Evolutionary conservation across 2,329 filamentous ascomycete genomes (phyloP).

Genomic region (Aureobasidium uvarum): DNA sequence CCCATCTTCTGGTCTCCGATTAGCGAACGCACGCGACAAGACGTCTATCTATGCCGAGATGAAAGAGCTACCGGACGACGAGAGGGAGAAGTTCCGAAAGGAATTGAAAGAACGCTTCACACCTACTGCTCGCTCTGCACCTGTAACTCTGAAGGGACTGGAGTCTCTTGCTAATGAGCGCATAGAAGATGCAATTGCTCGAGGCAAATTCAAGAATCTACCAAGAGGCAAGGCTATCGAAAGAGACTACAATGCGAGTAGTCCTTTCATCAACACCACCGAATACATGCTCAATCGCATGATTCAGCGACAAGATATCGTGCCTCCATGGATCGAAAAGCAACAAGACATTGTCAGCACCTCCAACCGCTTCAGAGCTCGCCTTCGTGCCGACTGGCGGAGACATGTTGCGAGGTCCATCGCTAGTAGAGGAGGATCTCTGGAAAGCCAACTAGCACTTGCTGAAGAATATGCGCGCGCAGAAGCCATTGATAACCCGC

Average conservation of each 20-base stretch:
- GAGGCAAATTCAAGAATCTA: conserved; percentile 86
- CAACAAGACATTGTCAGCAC: conserved; percentile 82
- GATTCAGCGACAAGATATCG: conserved; percentile 92
- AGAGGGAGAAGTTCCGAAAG: conserved; percentile 67
- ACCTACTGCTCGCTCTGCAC: conserved; percentile 68
- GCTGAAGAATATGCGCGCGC: conserved; percentile 74
- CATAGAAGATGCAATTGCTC: conserved; percentile 90
- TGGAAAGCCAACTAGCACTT: conserved; percentile 68
- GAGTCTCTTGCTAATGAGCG: conserved; percentile 82
- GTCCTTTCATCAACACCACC: conserved; percentile 90
- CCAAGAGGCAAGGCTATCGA: conserved; percentile 76
- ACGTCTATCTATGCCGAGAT: conserved; percentile 56
- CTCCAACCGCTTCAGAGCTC: conserved; percentile 65
- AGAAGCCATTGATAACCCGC: conserved; percentile 65
- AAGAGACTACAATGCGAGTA: conserved; percentile 76
- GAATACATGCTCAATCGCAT: conserved; percentile 99
- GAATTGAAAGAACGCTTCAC: conserved; percentile 80
- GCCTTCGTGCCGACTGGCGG: conserved; percentile 80
- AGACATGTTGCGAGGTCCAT: conserved; percentile 78
- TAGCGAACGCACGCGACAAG: conserved; percentile 59
- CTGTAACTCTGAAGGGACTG: conserved; percentile 74
- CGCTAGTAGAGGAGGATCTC: conserved; percentile 68
- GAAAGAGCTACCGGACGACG: conserved; percentile 64
- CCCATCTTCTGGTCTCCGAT: conserved; percentile 47
- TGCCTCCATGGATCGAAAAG: conserved; percentile 98